Evolutionary conservation across 495 filamentous ascomycete genomes (phyloP).

Genomic region (Chaetomidium leptoderma): DNA sequence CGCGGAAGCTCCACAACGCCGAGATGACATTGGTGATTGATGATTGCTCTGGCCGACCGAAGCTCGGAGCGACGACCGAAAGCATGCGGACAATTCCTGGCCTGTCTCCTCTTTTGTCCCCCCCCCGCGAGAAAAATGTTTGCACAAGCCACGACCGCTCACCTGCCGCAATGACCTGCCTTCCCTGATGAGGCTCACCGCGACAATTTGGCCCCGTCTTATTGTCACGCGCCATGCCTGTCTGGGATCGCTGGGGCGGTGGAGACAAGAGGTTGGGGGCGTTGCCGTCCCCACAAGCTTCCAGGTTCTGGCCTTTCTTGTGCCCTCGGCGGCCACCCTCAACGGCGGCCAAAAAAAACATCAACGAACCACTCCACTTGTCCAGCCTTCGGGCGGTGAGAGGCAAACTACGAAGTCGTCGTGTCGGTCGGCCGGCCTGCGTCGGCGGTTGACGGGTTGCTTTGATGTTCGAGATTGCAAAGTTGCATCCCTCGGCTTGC

Average conservation of each 20-base stretch:
- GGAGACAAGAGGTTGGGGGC: slow-evolving; percentile 1
- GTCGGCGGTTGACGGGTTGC: neutral
- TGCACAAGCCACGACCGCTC: neutral
- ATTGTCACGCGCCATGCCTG: neutral
- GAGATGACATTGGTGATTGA: neutral
- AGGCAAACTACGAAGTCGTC: no score
- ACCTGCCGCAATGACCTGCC: neutral
- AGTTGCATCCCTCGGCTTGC: slow-evolving; percentile 18
- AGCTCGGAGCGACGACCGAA: slow-evolving; percentile 11
- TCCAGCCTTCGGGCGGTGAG: slow-evolving; percentile 12
- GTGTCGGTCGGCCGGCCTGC: no score
- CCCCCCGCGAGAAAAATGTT: no score
- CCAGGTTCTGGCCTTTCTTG: slow-evolving; percentile 7
- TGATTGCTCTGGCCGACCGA: slow-evolving; percentile 7
- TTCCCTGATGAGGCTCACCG: slow-evolving; percentile 10
- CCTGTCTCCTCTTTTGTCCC: slow-evolving; percentile 2
- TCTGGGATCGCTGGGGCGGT: neutral
- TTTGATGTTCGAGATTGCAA: slow-evolving; percentile 23
- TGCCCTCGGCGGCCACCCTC: neutral
- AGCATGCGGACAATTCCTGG: neutral
- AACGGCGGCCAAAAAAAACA: neutral
- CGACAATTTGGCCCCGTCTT: slow-evolving; percentile 11
- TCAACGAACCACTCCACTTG: no score
- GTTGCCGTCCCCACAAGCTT: slow-evolving; percentile 4
- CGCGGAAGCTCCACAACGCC: neutral